phyloP scores from a whole-genome alignment of 2,329 filamentous ascomycete genomes.

The Pseudogymnoascus sp. region DNA sequence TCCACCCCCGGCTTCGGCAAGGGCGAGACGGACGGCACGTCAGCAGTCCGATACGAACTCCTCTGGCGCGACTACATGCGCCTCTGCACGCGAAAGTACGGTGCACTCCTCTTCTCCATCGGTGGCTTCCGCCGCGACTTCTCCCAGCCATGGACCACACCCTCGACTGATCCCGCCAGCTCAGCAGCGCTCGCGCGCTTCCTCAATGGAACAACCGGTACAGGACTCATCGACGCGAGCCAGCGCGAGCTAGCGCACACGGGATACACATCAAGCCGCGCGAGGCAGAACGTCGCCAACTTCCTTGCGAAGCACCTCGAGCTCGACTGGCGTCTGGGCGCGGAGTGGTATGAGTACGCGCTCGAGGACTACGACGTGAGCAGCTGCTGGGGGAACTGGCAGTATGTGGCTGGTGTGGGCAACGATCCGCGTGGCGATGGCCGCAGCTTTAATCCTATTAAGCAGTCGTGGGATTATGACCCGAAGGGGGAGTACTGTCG shows the following conservation, averaged over 20 bases:
- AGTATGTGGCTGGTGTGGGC: conserved; percentile 72
- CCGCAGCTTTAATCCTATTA: conserved; percentile 75
- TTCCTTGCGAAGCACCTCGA: conserved; percentile 66
- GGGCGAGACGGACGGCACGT: conserved; percentile 67
- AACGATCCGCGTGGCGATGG: conserved; percentile 68
- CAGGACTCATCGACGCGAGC: conserved; percentile 69
- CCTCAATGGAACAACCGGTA: conserved; percentile 62
- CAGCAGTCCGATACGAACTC: conserved; percentile 63
- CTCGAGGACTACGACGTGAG: conserved; percentile 70
- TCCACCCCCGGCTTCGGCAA: conserved; percentile 46
- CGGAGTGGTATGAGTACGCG: conserved; percentile 74
- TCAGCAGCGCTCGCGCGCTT: conserved; percentile 49
- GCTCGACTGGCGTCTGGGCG: conserved; percentile 74
- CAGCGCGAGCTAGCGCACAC: conserved; percentile 68
- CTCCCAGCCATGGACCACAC: conserved; percentile 37
- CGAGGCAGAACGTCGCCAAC: conserved; percentile 68
- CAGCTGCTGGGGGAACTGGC: conserved; percentile 78
- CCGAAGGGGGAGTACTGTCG: conserved; percentile 60
- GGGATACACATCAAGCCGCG: conserved; percentile 71
- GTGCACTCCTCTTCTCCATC: conserved; percentile 54
- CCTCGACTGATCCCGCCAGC: conserved; percentile 35
- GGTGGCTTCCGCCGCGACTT: conserved; percentile 52
- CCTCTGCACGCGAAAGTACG: conserved; percentile 65
- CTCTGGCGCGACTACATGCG: conserved; percentile 79
- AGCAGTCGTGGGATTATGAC: conserved; percentile 74